These are phyloP conservation scores for Endothia cerciana DNA, from an alignment of 2,329 filamentous ascomycete species.

Conservation along the genomic window DNA sequence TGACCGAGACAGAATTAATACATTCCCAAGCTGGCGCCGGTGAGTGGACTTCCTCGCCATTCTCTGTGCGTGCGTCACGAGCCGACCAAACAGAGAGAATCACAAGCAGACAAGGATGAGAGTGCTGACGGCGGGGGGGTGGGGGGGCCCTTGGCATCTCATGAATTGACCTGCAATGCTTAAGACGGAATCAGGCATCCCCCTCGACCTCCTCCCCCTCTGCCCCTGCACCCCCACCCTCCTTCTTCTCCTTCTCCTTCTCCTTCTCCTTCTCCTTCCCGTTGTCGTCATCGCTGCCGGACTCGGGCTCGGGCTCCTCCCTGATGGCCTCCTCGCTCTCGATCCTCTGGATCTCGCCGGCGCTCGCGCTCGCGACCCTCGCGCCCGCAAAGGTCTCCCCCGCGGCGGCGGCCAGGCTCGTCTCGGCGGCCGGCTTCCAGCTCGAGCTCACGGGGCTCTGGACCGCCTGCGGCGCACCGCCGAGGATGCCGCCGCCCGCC, in stretches of 20 bases:
- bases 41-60: too few species aligned
- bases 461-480: constrained; percentile 38
- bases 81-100: too few species aligned
- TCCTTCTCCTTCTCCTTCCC: constrained; percentile 25
- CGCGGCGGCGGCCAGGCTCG: constrained; percentile 6
- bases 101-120: too few species aligned
- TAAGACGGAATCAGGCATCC: background rate
- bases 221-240: background rate
- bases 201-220: background rate
- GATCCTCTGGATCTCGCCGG: constrained; percentile 45
- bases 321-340: constrained; percentile 46
- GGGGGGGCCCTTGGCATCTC: too few species aligned
- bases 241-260: background rate
- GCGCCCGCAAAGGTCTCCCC: constrained; percentile 39
- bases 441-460: constrained; percentile 45
- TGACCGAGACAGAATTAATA: too few species aligned
- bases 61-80: too few species aligned
- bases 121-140: too few species aligned
- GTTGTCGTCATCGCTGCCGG: constrained; percentile 36
- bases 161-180: background rate
- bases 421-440: constrained; percentile 45
- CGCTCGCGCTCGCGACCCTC: constrained; percentile 38
- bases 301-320: constrained; percentile 45
- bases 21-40: too few species aligned
- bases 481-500: constrained; percentile 23